phyloP scores from a whole-genome alignment of 1,284 basidiomycete species.

The Ustilago hordei region DNA sequence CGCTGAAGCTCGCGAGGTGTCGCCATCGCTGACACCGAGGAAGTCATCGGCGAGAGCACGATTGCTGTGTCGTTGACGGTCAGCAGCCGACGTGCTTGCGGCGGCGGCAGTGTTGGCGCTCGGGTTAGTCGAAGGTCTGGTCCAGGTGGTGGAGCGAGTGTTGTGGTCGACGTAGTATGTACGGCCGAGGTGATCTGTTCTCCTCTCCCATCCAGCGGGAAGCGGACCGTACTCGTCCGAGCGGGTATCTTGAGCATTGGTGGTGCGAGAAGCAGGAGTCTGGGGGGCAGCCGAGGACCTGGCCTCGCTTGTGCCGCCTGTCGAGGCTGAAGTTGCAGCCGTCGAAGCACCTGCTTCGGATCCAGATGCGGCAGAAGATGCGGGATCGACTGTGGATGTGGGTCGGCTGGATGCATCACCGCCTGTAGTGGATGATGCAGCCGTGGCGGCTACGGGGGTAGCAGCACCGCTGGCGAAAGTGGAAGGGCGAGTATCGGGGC shows the following conservation, averaged over 20 bases:
- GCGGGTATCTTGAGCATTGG: constrained; percentile 42
- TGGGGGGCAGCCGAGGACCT: constrained; percentile 32
- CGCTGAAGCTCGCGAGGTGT: constrained; percentile 42
- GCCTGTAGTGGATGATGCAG: constrained; percentile 32
- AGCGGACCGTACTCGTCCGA: constrained; percentile 71
- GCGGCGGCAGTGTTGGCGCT: constrained; percentile 59
- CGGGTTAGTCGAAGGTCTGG: constrained; percentile 70
- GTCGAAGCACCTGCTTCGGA: constrained; percentile 21
- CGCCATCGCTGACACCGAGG: constrained; percentile 64
- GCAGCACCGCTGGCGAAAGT: constrained; percentile 37
- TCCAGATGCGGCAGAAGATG: constrained; percentile 23
- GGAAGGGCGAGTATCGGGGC: constrained; percentile 35
- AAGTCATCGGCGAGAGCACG: constrained; percentile 68
- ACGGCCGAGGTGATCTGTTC: constrained; percentile 86
- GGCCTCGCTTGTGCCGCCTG: constrained; percentile 16
- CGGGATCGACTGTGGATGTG: constrained; percentile 30
- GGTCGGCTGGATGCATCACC: constrained; percentile 39
- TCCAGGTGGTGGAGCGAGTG: constrained; percentile 94
- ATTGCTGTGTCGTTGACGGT: constrained; percentile 65
- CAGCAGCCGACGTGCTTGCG: constrained; percentile 59
- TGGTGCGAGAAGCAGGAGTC: constrained; percentile 24
- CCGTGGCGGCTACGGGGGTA: constrained; percentile 23
- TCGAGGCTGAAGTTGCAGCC: constrained; percentile 12
- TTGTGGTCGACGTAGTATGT: constrained; percentile 86
- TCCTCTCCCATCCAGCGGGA: constrained; percentile 91